phyloP scores from a whole-genome alignment of 2,329 filamentous ascomycete species.

The Fusarium verrucosum region DNA sequence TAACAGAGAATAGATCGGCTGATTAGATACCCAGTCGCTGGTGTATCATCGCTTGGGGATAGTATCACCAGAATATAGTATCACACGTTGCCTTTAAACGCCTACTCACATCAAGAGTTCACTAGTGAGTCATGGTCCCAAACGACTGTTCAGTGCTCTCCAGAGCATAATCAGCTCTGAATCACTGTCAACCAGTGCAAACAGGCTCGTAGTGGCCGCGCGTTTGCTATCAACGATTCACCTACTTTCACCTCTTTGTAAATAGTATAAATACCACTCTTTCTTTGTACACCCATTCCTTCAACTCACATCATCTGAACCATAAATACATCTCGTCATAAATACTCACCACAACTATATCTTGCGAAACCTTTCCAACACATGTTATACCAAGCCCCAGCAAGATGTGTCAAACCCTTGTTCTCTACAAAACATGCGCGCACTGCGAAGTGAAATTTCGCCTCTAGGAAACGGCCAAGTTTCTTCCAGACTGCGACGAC shows the following conservation, averaged over 20 bases:
- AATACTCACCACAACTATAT: background rate
- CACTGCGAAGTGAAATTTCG: conserved; percentile 28
- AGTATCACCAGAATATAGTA: conserved; percentile 9
- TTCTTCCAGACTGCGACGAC: conserved; percentile 34
- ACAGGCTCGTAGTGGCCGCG: background rate
- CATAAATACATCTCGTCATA: background rate
- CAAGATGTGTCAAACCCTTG: conserved; percentile 29
- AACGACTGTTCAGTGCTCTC: background rate
- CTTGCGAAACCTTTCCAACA: background rate
- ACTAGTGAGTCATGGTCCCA: background rate
- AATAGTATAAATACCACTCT: conserved; percentile 3
- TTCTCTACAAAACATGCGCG: conserved; percentile 31
- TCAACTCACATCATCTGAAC: background rate
- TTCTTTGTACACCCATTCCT: background rate
- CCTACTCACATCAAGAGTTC: background rate
- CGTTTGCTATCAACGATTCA: conserved; percentile 5
- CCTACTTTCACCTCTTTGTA: background rate
- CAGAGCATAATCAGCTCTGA: background rate
- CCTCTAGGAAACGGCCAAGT: conserved; percentile 33
- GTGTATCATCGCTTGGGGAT: background rate
- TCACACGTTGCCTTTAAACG: conserved; percentile 12
- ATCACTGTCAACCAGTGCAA: background rate
- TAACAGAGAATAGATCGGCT: background rate
- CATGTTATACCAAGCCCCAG: background rate
- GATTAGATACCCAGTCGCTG: background rate